Evolutionary conservation across 768 basidiomycete genomes (phyloP), one percentile per base, ranked within the genome.

Genomic region (Russula olivacea): DNA sequence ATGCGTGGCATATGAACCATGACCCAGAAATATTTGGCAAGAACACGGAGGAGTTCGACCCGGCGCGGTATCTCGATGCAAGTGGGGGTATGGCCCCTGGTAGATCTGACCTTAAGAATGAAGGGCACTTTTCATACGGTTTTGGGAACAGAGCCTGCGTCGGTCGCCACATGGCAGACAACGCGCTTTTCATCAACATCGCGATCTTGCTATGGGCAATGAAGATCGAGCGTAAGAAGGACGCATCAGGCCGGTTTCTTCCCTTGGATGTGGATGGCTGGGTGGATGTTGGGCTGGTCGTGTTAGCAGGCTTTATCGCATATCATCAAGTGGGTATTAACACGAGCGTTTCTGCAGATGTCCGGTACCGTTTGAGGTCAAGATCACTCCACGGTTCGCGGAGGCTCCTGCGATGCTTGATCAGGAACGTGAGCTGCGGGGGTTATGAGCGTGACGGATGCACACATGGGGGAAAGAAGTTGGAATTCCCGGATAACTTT

Each of bases 201-300:
- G 45, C 45, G 45, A 5, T 12, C 11, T 11, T 47, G 4, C 21
- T 47, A 10, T 47, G 45, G 45, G 45, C n/a, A 47, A 47, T 11
- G n/a, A 21, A 47, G 10, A 11, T 47, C n/a, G 21, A 47, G 10
- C 45, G 45, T 47, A 23, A 21, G 21, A 23, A 47, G 1, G 21
- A 47, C 11, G 45, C 45, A 1, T 21, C 45, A 11, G 45, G 45
- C 3, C n/a, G n/a, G 0, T 21, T 47, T 11, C 10, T 21, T 23
- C 45, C 45, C 10, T 47, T 47, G 45, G 4, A 47, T 47, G 10
- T 64, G 30, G 63, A 62, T 14, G 40, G 19, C 10, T 61, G 28
- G 6, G 32, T 43, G 1, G 53, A 64, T 8, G 19, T 41, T 1
- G 63, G 59, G 10, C 5, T 64, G 19, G 4, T 36, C 4, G 4